Base-by-base conservation (phyloP, 306 rosid genomes). In the Quercus gilva region DNA sequence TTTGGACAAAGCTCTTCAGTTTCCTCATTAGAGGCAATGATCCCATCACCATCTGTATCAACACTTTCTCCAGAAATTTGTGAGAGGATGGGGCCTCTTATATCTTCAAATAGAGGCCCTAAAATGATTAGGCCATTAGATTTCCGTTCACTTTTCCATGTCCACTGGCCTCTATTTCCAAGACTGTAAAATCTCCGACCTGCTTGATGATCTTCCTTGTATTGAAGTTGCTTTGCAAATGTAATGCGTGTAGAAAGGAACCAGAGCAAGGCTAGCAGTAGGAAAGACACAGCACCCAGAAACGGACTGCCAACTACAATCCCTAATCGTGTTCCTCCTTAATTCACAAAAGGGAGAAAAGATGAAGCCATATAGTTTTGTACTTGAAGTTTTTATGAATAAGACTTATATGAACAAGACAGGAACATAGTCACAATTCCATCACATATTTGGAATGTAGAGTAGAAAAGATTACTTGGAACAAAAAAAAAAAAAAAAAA, bases 11-110 rank as follows among this genome's bases (percentile, higher is more conserved):
- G 45, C 45, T 94, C 99, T 89, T 94, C 95, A 14, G 88, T 94
- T 91, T 94, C 97, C 60, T 90, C 99, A 14, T 92, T 95, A 0
- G 95, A 90, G 77, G 87, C 97, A 58, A 91, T 94, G 55, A 92
- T 94, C 4, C 65, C 80, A 17, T 88, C 97, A 6, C 84, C 85
- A 52, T 56, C 86, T 61, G 80, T 86, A 17, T 55, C 76, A 55
- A 80, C 58, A 55, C 31, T 85, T 43, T 83, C 76, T 5, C 84
- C 88, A n/a, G 92, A 74, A 70, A 92, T 92, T 86, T 92, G 97
- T 23, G 98, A 89, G 69, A 94, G 91, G 94, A 94, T 94, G 53
- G 97, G 97, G 79, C 98, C 98, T 83, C 97, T 85, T 23, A 94
- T 84, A 77, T 94, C 98, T 90, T 92, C 97, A 55, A 86, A 92